These are phyloP conservation scores for Capsicum pubescens DNA, from an alignment of 257 asterid genomes.

Conservation along the genomic window DNA sequence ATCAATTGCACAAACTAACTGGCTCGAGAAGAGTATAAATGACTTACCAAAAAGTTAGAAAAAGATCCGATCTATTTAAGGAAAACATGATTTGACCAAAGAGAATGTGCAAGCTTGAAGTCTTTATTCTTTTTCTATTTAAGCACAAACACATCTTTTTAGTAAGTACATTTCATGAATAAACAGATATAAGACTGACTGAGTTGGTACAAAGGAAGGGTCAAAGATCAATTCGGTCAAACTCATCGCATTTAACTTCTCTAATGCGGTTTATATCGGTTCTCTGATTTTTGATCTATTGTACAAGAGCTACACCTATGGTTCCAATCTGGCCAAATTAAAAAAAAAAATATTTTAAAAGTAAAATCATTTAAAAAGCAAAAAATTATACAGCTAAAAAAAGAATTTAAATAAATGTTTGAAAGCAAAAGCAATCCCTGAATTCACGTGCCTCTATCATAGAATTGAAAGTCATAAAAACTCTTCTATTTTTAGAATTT, in stretches of 20 bases:
- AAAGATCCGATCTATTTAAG: background rate
- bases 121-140: background rate
- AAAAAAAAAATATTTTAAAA: background rate
- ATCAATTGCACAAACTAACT: background rate
- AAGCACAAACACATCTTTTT: background rate
- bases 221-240: too few relatives aligned
- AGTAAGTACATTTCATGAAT: background rate
- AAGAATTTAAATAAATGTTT: conserved; percentile 9
- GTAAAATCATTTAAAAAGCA: background rate
- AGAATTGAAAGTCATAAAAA: conserved; percentile 25
- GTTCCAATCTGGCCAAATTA: background rate
- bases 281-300: too few relatives aligned
- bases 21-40: background rate
- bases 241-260: too few relatives aligned
- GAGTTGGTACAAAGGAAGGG: too few relatives aligned
- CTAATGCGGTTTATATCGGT: too few relatives aligned
- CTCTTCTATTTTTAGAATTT: background rate
- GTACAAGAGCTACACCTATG: too few relatives aligned
- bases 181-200: background rate
- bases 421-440: conserved; percentile 28
- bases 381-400: conserved; percentile 10
- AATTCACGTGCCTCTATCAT: conserved; percentile 29
- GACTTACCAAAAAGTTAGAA: background rate
- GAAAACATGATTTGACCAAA: conserved; percentile 13
- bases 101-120: background rate